Base-by-base conservation (phyloP, 73 alveolate genomes). In the Breviolum minutum region DNA sequence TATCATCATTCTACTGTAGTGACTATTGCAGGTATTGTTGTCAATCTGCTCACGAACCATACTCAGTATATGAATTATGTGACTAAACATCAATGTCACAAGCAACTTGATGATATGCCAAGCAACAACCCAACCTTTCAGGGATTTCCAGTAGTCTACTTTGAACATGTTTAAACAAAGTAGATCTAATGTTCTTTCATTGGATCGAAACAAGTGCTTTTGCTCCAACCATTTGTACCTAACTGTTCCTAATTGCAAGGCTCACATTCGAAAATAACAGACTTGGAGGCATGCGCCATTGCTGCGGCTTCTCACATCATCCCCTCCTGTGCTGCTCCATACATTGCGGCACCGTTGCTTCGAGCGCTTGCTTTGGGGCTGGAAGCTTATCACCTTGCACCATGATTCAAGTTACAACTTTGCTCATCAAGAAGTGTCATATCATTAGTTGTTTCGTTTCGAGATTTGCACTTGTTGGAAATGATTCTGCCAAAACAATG, bases 281-380 rank as follows among this genome's bases (percentile, higher is more conserved):
- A 13, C 71, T 26, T 8, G 29, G 26, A 91, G 97, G 97, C 97
- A 91, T 48, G 97, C 97, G 20, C 88, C 97, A 14, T 26, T 91
- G 30, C 97, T 91, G 79, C 97, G 88, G 66, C 97, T 91, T 24
- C 84, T 91, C 76, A 91, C 97, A 9, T 48, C 97, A 12, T 79
- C 97, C 12, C 97, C 97, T 13, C 97, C 97, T 61, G 97, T 91
- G 64, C 24, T 91, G 97, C 88, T 91, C 12, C 97, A 91, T 87
- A 71, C 97, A 22, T 12, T 91, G 88, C 62, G 48, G 77, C 88
- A 32, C 76, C 97, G 97, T 63, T 91, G 97, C 88, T 91, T 91
- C 29, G 60, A 79, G 68, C 64, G 8, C 29, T 32, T 91, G 88
- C 97, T 91, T 13, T 91, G 97, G 97, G 97, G 97, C 88, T 69